Conservation (phyloP, 192 early-diverging fungal genomes). For the Dispira simplex region DNA sequence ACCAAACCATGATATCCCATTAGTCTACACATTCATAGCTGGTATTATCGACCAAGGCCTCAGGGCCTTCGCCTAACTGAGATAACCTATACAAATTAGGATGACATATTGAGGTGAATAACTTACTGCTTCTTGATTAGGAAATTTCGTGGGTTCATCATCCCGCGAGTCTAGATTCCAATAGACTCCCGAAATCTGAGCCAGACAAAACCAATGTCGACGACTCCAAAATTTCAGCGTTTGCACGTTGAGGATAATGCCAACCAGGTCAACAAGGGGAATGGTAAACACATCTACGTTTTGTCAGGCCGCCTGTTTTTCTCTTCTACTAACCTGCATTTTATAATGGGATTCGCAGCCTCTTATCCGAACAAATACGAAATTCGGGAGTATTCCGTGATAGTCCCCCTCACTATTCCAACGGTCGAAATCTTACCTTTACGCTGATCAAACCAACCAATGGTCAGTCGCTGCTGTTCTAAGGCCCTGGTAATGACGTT, state of each 20-base stretch:
- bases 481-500: conserved; percentile 26
- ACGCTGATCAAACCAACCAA: conserved; percentile 25
- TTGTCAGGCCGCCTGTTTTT: background rate
- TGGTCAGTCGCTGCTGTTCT: conserved; percentile 19
- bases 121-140: background rate
- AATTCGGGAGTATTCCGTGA: too few species aligned
- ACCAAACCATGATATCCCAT: too few species aligned
- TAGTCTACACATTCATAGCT: too few species aligned
- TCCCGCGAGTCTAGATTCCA: background rate
- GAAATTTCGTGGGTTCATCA: background rate
- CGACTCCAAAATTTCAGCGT: conserved; percentile 25
- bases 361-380: too few species aligned
- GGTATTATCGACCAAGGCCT: background rate
- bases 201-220: conserved; percentile 29
- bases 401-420: background rate
- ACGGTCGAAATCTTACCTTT: conserved; percentile 17
- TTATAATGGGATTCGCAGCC: too few species aligned
- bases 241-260: conserved; percentile 26
- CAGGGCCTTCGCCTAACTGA: too few species aligned
- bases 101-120: background rate
- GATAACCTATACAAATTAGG: too few species aligned
- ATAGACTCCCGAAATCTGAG: conserved; percentile 15
- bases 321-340: too few species aligned
- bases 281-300: background rate
- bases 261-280: conserved; percentile 12